Evolutionary conservation across 257 asterid species (phyloP), one percentile per base, ranked within the genome.

Genomic region (Plectranthus barbatus): DNA sequence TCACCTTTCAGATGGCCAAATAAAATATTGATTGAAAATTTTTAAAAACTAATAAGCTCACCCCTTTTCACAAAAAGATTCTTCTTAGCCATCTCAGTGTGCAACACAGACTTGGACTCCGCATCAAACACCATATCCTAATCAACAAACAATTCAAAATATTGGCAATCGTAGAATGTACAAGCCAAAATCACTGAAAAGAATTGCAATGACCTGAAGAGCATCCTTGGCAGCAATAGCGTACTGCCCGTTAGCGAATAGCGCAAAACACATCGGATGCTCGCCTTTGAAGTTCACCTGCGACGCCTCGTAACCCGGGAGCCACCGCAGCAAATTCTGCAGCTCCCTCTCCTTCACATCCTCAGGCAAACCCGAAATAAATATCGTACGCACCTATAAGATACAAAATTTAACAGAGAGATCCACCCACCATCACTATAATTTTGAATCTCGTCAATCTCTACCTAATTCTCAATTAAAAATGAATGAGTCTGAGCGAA

Each of bases 1-100:
- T 40, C 20, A 14, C 14, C 24, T 14, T 24, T 46, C 3, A 50
- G 20, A 17, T 0, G 6, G 19, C 11, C 33, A 18, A 19, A 17
- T 6, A 47, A 6, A 23, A 40, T 19, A 0, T 31, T 4, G 6
- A 31, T 2, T 2, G 5, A 31, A 1, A 31, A n/a, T n/a, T n/a
- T n/a, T n/a, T n/a, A 31, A 31, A 31, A 34, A 55, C 0, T 9
- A 20, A 20, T 34, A 48, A 57, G 31, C 85, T 81, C 84, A 93
- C 97, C 99, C 73, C 99, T 85, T 80, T 93, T 93, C 31, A 93
- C 94, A 54, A 93, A 93, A 36, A 93, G 97, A 76, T 93, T 93
- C 87, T 93, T 93, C 88, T 93, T 93, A 1, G 97, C 99, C 99
- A 93, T 93, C 94, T 90, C 97, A 18, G 94, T 84, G 72, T 93